Evolutionary conservation across 768 basidiomycete species (phyloP).

Genomic region (Boletus pseudo-olivaceus): DNA sequence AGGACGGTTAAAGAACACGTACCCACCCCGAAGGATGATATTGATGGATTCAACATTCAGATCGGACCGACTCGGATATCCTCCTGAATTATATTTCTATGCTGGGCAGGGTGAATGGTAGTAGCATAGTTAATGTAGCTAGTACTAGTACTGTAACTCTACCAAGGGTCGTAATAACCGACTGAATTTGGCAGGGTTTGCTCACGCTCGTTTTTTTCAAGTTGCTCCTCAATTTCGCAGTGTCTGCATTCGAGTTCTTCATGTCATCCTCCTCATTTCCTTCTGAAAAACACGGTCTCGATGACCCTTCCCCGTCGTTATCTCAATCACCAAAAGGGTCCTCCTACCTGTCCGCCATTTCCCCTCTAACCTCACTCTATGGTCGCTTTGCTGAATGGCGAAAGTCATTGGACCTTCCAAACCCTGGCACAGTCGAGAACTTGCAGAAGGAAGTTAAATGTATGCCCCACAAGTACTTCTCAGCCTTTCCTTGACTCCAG

Average conservation of each 20-base stretch:
- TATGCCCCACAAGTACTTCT: conserved; percentile 34
- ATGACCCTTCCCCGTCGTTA: conserved; percentile 36
- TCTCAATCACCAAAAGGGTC: conserved; percentile 37
- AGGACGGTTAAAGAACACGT: too few relatives aligned
- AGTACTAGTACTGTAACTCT: too few relatives aligned
- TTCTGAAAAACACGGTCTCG: conserved; percentile 41
- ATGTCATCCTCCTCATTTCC: conserved; percentile 45
- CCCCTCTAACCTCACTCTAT: conserved; percentile 66
- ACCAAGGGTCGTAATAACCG: neutral
- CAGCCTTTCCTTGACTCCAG: neutral
- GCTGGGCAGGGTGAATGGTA: too few relatives aligned
- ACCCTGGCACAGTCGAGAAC: conserved; percentile 92
- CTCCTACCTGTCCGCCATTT: conserved; percentile 30
- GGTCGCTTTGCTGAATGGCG: conserved; percentile 80
- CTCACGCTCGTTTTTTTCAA: conserved; percentile 36
- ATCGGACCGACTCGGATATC: too few relatives aligned
- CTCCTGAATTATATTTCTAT: too few relatives aligned
- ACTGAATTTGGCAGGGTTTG: conserved; percentile 17
- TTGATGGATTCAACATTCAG: too few relatives aligned
- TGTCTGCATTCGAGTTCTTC: conserved; percentile 16
- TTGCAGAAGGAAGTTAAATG: conserved; percentile 91
- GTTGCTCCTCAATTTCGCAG: conserved; percentile 26
- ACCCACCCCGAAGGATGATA: too few relatives aligned
- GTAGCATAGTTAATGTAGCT: too few relatives aligned
- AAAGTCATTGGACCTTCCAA: conserved; percentile 73